phyloP scores from a whole-genome alignment of 176 grass and related monocot genomes.

The Avena atlantica region DNA sequence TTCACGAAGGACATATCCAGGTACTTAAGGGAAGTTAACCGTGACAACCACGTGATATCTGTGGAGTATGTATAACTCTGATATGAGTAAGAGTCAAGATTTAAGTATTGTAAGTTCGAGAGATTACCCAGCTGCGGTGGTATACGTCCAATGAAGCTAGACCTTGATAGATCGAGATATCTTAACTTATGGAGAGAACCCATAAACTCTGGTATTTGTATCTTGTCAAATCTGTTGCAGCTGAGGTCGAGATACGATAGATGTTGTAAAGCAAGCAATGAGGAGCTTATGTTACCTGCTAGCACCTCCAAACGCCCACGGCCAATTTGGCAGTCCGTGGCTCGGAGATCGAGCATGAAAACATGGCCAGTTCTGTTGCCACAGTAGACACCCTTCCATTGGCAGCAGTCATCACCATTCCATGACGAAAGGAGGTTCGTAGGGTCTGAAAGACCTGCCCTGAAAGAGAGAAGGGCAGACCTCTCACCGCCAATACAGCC shows the following conservation, averaged over 20 bases:
- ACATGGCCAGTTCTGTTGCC: neutral
- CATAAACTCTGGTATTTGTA: neutral
- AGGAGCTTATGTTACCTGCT: neutral
- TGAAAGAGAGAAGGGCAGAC: neutral
- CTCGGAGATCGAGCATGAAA: neutral
- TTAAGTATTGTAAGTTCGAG: slow-evolving; percentile 35
- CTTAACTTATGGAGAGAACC: neutral
- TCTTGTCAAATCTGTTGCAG: neutral
- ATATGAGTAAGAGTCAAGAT: neutral
- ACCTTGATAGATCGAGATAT: neutral
- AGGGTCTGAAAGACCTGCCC: neutral
- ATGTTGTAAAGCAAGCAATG: neutral
- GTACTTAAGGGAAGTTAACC: slow-evolving; percentile 17
- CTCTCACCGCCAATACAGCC: neutral
- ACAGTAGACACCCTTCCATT: neutral
- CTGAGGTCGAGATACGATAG: neutral
- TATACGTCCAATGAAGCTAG: slow-evolving; percentile 33
- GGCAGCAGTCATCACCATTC: neutral
- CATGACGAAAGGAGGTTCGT: neutral
- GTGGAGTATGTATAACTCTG: neutral
- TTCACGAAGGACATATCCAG: neutral
- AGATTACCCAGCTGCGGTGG: slow-evolving; percentile 57
- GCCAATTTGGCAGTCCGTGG: neutral
- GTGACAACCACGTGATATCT: slow-evolving; percentile 30
- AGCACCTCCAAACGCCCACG: neutral